Evolutionary conservation across 2,329 filamentous ascomycete species (phyloP), one percentile per base, ranked within the genome.

Genomic region (Cladosporium sp.): DNA sequence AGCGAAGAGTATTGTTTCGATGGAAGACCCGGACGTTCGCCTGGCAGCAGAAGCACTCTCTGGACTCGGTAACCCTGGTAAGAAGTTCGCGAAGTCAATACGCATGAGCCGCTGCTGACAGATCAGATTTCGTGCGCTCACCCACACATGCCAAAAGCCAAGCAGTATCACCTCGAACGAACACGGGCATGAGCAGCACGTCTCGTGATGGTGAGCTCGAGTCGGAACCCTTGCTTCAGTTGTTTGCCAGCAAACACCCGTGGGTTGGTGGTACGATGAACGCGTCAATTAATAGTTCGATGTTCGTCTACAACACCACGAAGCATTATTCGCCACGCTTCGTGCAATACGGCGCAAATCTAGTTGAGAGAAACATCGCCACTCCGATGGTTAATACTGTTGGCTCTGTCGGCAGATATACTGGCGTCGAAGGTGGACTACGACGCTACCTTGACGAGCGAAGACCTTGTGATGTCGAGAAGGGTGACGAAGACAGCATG

Each of bases 291-390:
- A 90, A 90, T 64, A 86, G 87, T 53, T 93, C 91, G 0, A 83
- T 93, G 7, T 91, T 89, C 1, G 90, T 90, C 1, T 97, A 97
- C 71, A 87, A 88, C 25, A 87, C 83, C 2, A 91, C 90, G 10
- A 97, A 97, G 74, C 90, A 92, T 64, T 95, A 93, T 67, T 95
- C 91, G 1, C 91, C 93, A 0, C 83, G 89, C 2, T 90, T 97
- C 70, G 91, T 80, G n/a, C 75, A 90, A 72, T 89, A 89, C n/a
- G 85, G 91, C 60, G 93, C 90, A 49, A 91, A 96, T 71, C 91
- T 95, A 66, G 86, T 97, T 19, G 93, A 97, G 73, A 87, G 90
- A 47, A 93, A 90, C 64, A 84, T 96, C 52, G 90, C 82, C 12
- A 79, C 88, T 1, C 91, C 91, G 1, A 85, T 97, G 53, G 90